Conservation (phyloP, 2,329 filamentous ascomycete genomes). For the Cordyceps farinosa region DNA sequence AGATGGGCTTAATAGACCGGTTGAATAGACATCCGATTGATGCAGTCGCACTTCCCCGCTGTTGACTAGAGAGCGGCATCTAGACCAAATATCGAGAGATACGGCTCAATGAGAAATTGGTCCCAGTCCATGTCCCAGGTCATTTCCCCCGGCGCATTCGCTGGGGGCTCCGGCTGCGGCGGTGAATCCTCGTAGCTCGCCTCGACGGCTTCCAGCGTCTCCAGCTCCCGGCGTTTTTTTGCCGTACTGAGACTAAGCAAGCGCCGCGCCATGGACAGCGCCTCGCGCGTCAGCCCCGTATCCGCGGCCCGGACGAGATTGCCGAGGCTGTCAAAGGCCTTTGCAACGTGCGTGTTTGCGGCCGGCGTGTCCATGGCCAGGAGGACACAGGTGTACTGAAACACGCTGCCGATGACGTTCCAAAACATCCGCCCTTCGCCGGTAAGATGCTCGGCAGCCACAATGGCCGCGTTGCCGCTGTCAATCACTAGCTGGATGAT, state of each 20-base stretch:
- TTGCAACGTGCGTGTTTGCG: slow-evolving; percentile 17
- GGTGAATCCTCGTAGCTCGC: slow-evolving; percentile 17
- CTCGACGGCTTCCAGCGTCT: slow-evolving; percentile 23
- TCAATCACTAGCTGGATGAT: slow-evolving; percentile 21
- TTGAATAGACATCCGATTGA: too few species aligned
- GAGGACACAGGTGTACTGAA: slow-evolving; percentile 25
- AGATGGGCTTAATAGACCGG: too few species aligned
- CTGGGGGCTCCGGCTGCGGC: slow-evolving; percentile 3
- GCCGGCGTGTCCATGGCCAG: slow-evolving; percentile 23
- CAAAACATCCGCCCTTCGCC: slow-evolving; percentile 23
- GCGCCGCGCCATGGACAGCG: slow-evolving; percentile 23
- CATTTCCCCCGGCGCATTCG: slow-evolving; percentile 16
- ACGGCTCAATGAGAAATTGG: slow-evolving; percentile 23
- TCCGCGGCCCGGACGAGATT: slow-evolving; percentile 21
- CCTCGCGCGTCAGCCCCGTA: slow-evolving; percentile 23
- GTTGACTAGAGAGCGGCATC: slow-evolving; percentile 18
- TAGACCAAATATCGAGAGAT: slow-evolving; percentile 22
- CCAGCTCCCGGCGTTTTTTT: slow-evolving; percentile 24
- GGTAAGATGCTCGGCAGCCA: slow-evolving; percentile 21
- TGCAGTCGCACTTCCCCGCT: neutral
- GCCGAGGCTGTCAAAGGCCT: slow-evolving; percentile 22
- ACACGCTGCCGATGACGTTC: slow-evolving; percentile 26
- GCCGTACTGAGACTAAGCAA: slow-evolving; percentile 21
- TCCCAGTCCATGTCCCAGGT: slow-evolving; percentile 22
- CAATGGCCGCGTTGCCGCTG: slow-evolving; percentile 21